A percentile compares a stretch with the other conserved stretches of the same genome.
Evolutionary conservation across 768 basidiomycete genomes (phyloP).

Genomic region (Hericium rajendrae): DNA sequence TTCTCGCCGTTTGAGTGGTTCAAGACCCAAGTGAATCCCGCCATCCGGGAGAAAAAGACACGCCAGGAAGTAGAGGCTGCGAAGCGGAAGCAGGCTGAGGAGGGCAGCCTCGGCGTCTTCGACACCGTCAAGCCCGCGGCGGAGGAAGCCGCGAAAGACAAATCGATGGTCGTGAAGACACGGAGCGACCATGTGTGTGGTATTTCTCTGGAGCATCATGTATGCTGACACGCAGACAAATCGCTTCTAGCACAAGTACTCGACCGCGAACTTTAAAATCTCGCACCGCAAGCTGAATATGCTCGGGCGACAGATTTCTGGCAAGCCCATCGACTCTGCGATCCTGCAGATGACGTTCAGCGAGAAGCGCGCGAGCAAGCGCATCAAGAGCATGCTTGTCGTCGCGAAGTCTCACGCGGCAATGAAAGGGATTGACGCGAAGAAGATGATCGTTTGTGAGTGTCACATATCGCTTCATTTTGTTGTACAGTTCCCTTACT

Average conservation of each 20-base stretch:
- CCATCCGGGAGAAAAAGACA: conserved; percentile 6
- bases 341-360: conserved; percentile 97
- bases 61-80: conserved; percentile 17
- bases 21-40: conserved; percentile 6
- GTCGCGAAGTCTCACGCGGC: conserved; percentile 81
- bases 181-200: conserved; percentile 10
- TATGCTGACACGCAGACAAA: neutral
- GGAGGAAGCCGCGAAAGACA: neutral
- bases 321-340: conserved; percentile 88
- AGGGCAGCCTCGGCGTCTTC: conserved; percentile 42
- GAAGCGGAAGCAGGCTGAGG: conserved; percentile 33
- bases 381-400: conserved; percentile 82
- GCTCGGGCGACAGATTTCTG: conserved; percentile 78
- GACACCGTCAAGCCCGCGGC: conserved; percentile 19
- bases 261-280: conserved; percentile 87
- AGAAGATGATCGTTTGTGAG: conserved; percentile 76
- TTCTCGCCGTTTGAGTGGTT: conserved; percentile 13
- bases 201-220: neutral
- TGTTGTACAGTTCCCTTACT: neutral
- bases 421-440: conserved; percentile 62
- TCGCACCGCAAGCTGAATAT: conserved; percentile 89
- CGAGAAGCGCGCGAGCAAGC: conserved; percentile 79
- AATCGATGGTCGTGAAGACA: neutral
- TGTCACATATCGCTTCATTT: conserved; percentile 11
- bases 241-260: conserved; percentile 72